phyloP scores from a whole-genome alignment of 225 moss, liverwort and hornwort species.

The Climacium dendroides region DNA sequence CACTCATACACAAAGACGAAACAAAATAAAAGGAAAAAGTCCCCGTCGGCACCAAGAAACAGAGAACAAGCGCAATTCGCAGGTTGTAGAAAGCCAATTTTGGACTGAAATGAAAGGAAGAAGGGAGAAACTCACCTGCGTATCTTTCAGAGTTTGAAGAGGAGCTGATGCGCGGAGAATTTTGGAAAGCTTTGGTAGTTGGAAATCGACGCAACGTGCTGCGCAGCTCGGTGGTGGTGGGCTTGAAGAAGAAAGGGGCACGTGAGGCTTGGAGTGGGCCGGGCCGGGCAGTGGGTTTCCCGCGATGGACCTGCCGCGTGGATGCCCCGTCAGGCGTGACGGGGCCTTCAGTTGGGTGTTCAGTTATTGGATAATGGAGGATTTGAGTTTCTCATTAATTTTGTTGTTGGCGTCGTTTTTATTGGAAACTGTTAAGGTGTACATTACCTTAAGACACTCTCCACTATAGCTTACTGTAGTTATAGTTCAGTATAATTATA shows the following conservation, averaged over 20 bases:
- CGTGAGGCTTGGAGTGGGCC: background rate
- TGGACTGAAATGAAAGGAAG: background rate
- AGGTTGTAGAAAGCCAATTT: background rate
- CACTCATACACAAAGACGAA: background rate
- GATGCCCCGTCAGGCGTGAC: background rate
- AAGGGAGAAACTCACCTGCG: background rate
- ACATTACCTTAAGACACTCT: too few relatives aligned
- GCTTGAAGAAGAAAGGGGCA: background rate
- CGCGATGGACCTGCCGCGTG: background rate
- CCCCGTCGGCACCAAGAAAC: background rate
- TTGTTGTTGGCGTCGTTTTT: too few relatives aligned
- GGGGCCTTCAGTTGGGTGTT: background rate
- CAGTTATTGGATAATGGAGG: background rate
- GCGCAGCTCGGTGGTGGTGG: background rate
- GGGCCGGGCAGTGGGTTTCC: background rate
- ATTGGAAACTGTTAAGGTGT: too few relatives aligned
- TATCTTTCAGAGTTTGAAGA: background rate
- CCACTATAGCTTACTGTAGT: too few relatives aligned
- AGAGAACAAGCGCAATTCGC: background rate
- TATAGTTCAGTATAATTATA: too few relatives aligned
- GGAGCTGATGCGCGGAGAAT: background rate
- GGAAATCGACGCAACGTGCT: background rate
- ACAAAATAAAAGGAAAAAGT: background rate
- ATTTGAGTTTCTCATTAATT: background rate
- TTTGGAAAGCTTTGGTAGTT: background rate